Evolutionary conservation across 768 basidiomycete species (phyloP).

Genomic region (Auricularia cornea): DNA sequence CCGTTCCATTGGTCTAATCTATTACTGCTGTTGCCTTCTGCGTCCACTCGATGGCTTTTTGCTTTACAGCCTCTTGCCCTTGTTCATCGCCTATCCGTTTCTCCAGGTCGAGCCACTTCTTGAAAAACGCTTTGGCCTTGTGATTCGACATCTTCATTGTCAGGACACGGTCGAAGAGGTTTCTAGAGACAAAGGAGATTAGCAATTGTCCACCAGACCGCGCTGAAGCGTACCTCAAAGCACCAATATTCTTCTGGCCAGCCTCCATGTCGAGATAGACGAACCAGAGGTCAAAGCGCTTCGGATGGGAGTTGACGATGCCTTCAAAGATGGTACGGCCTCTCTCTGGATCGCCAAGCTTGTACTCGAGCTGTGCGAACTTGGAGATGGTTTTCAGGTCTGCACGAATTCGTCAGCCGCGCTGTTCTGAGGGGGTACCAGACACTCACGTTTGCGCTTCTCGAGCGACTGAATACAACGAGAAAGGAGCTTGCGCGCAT

Average conservation of each 20-base stretch:
- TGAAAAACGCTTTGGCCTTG: conserved; percentile 95
- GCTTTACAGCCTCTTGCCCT: conserved; percentile 72
- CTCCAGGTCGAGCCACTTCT: conserved; percentile 93
- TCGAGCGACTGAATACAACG: conserved; percentile 85
- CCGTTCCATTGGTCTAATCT: conserved; percentile 4
- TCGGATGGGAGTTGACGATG: conserved; percentile 90
- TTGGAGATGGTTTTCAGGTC: conserved; percentile 93
- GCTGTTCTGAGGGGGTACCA: no score
- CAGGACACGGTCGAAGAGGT: conserved; percentile 80
- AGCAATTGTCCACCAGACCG: background rate
- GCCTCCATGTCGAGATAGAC: conserved; percentile 97
- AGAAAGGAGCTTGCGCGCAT: conserved; percentile 78
- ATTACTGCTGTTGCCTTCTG: conserved; percentile 36
- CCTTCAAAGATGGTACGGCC: conserved; percentile 96
- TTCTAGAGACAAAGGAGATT: conserved; percentile 34
- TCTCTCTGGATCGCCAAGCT: conserved; percentile 85
- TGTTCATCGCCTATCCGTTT: conserved; percentile 79
- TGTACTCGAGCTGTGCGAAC: conserved; percentile 94
- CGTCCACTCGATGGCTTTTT: conserved; percentile 89
- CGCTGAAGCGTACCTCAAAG: conserved; percentile 46
- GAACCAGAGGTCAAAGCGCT: conserved; percentile 92
- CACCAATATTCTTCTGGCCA: conserved; percentile 67
- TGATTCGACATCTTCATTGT: conserved; percentile 84
- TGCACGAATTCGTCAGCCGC: conserved; percentile 25
- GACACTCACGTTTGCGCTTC: conserved; percentile 79